Evolutionary conservation across 2,329 filamentous ascomycete species (phyloP), one percentile per base, ranked within the genome.

Genomic region (Botrytis porri): DNA sequence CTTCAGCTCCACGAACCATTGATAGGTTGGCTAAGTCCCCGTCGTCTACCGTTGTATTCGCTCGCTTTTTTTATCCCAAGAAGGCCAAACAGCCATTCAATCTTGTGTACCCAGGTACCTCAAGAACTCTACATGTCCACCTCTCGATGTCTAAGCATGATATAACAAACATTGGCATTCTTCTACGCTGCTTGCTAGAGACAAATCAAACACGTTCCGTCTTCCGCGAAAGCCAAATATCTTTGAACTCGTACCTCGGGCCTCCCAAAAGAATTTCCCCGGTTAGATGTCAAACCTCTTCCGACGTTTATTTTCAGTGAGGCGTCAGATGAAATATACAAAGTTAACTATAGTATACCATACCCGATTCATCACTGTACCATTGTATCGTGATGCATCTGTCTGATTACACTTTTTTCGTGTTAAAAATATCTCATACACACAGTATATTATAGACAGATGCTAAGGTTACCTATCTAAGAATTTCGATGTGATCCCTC

Each of bases 161-260:
- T 37, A 22, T 18, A 41, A 67, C 39, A 57, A 67, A 67, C 39
- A 37, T 72, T 25, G 48, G 48, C 35, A 9, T n/a, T 20, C n/a
- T 54, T 63, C 35, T 67, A n/a, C 37, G 16, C 64, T 67, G 16
- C 25, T 57, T 67, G 61, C 32, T 48, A 39, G 54, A 37, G 43
- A 63, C 59, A 29, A 54, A 54, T 48, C 59, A 51, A 48, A 51
- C 32, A 41, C 29, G n/a, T 70, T 71, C 69, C 69, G 69, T 25
- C 43, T 54, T 71, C 45, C 69, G 69, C 45, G 62, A 72, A 72
- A 45, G 37, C n/a, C 45, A 60, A 48, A 54, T 51, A 63, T 54
- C 59, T 48, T 48, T 67, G 18, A 22, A 48, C 39, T 48, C 7
- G n/a, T 35, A n/a, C 43, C 32, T 59, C 48, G 45, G 59, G 25